Evolutionary conservation across 176 grass and related monocot species (phyloP).

Genomic region (Saccharum spontaneum): DNA sequence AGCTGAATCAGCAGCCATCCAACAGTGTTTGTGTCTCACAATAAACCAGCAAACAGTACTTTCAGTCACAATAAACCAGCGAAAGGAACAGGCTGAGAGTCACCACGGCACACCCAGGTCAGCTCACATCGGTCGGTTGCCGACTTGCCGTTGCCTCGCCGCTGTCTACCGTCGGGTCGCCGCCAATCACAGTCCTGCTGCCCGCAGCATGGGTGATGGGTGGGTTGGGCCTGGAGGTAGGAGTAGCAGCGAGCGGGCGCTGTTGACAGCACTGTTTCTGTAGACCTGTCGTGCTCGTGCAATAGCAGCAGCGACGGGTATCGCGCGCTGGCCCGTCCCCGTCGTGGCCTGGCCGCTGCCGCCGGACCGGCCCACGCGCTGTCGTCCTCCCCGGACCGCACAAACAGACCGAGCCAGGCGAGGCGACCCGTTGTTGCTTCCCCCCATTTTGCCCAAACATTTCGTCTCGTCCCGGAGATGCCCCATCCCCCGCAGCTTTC

Average conservation of each 20-base stretch:
- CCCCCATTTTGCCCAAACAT: conserved; percentile 17
- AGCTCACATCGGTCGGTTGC: background rate
- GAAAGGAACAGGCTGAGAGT: no score
- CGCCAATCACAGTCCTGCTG: no score
- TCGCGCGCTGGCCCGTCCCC: background rate
- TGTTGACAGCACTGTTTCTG: background rate
- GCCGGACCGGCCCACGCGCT: background rate
- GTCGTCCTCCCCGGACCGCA: background rate
- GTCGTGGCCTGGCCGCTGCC: background rate
- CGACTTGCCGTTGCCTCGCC: no score
- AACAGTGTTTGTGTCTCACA: no score
- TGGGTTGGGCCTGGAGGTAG: background rate
- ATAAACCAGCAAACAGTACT: no score
- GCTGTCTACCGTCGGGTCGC: no score
- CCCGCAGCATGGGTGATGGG: no score
- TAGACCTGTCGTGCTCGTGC: background rate
- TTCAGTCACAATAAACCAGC: no score
- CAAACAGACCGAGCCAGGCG: background rate
- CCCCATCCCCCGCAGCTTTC: background rate
- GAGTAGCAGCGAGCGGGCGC: no score
- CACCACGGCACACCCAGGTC: no score
- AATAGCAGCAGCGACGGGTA: background rate
- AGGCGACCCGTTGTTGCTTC: background rate
- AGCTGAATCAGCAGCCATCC: no score
- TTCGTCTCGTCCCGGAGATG: background rate